Evolutionary conservation across 441 rosid species (phyloP), one percentile per base, ranked within the genome.

Genomic region (Corymbia citriodora): DNA sequence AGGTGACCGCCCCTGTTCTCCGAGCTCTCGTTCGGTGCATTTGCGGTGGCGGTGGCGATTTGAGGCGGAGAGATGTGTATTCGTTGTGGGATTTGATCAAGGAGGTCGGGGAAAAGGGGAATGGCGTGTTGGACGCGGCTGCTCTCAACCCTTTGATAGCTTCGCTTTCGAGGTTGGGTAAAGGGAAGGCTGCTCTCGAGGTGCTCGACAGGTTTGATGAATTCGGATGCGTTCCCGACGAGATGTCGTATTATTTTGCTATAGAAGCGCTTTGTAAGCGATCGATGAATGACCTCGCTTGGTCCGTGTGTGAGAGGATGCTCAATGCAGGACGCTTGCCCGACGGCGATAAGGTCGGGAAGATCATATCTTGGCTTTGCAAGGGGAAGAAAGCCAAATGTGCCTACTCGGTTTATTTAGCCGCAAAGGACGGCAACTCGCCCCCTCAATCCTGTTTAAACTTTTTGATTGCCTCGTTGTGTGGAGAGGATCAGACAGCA

Each of bases 111-210:
- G 72, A 68, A 31, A 90, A 50, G 87, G 91, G 92, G 40, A 90
- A 90, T 48, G 74, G 40, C 81, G 90, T 92, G 81, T 88, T 98
- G 92, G 95, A 92, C 92, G 89, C 89, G 49, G 95, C 90, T 91
- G 93, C 91, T 89, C 92, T 98, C 88, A 96, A 97, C 90, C 93
- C 90, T 45, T 85, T 96, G 94, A 94, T 98, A 61, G 95, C 95
- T 49, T 83, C 93, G 59, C 94, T 97, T 65, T 96, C 96, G 1
- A 95, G 92, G 92, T 90, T 97, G 94, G 97, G 98, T 33, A 93
- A 95, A 92, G 96, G 96, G 36, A 94, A 96, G 94, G 99, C 94
- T 36, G 97, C 98, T 48, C 91, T 93, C 14, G 98, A 97, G 93
- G 97, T 96, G 89, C 95, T 95, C 92, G 91, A 91, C 89, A 97